These are phyloP conservation scores for Pilaira anomala DNA, from an alignment of 192 early-diverging fungal species.

Conservation along the genomic window DNA sequence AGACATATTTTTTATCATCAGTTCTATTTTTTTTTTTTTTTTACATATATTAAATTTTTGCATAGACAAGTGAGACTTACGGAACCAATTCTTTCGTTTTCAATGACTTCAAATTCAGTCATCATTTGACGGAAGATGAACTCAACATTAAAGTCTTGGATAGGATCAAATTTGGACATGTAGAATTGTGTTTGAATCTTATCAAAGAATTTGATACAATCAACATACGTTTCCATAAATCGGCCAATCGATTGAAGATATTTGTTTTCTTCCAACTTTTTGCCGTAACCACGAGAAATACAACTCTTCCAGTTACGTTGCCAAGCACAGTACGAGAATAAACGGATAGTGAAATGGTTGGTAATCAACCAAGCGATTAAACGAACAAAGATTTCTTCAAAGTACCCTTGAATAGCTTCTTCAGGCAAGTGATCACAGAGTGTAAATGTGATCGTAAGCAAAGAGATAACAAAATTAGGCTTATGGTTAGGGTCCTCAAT, in stretches of 20 bases:
- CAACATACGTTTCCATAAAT: conserved; percentile 40
- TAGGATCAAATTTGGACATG: conserved; percentile 45
- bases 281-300: conserved; percentile 2
- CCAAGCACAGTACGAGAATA: conserved; percentile 26
- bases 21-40: not conserved
- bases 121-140: conserved; percentile 50
- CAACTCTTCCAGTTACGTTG: conserved; percentile 25
- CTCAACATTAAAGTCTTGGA: conserved; percentile 48
- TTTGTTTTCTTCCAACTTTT: conserved; percentile 9
- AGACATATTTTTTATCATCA: not conserved
- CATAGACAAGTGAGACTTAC: conserved; percentile 29
- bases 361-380: conserved; percentile 32
- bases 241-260: conserved; percentile 22
- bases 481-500: conserved; percentile 36
- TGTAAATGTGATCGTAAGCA: conserved; percentile 40
- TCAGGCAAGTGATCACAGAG: conserved; percentile 31
- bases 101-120: conserved; percentile 36
- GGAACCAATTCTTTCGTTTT: conserved; percentile 50
- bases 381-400: conserved; percentile 17
- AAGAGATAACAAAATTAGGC: conserved; percentile 40
- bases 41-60: not conserved
- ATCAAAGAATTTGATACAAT: conserved; percentile 41
- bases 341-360: conserved; percentile 33
- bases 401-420: not conserved
- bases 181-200: conserved; percentile 46